Evolutionary conservation across 208 protist species (phyloP).

Genomic region (Herpetomonas samuelpessoai): DNA sequence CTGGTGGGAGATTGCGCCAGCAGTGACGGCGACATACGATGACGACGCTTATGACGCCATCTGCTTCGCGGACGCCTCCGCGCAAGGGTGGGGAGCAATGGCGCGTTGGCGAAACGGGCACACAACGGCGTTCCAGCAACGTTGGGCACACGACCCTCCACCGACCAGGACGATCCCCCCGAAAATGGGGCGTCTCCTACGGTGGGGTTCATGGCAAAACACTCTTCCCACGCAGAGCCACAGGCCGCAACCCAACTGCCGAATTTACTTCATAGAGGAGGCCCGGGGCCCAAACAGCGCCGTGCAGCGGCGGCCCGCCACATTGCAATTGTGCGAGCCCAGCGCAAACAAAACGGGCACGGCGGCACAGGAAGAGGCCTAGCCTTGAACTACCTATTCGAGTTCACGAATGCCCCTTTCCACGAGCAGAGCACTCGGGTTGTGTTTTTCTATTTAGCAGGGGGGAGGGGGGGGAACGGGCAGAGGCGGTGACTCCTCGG

Average conservation of each 20-base stretch:
- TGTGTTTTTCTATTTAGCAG: constrained; percentile 14
- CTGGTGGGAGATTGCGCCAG: constrained; percentile 6
- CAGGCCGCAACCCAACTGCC: not conserved
- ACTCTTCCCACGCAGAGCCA: constrained; percentile 13
- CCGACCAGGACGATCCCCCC: not conserved
- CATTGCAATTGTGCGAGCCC: constrained; percentile 4
- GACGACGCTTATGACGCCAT: constrained; percentile 8
- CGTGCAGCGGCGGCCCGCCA: constrained; percentile 3
- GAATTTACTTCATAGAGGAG: not conserved
- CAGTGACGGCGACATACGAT: not conserved
- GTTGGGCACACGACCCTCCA: constrained; percentile 1
- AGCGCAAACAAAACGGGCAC: constrained; percentile 13
- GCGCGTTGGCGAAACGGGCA: constrained; percentile 1
- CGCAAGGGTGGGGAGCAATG: constrained; percentile 9
- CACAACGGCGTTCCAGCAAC: constrained; percentile 3
- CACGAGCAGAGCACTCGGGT: not conserved
- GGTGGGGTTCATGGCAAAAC: not conserved
- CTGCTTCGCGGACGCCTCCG: constrained; percentile 7
- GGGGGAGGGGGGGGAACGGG: too few species aligned
- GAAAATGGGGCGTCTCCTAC: not conserved
- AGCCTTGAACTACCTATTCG: constrained; percentile 7
- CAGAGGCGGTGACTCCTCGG: too few species aligned
- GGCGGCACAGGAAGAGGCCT: constrained; percentile 7
- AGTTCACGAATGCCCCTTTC: constrained; percentile 4
- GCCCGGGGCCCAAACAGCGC: not conserved